Base-by-base conservation (phyloP, 2,329 filamentous ascomycete species). In the Fusarium marasasianum region DNA sequence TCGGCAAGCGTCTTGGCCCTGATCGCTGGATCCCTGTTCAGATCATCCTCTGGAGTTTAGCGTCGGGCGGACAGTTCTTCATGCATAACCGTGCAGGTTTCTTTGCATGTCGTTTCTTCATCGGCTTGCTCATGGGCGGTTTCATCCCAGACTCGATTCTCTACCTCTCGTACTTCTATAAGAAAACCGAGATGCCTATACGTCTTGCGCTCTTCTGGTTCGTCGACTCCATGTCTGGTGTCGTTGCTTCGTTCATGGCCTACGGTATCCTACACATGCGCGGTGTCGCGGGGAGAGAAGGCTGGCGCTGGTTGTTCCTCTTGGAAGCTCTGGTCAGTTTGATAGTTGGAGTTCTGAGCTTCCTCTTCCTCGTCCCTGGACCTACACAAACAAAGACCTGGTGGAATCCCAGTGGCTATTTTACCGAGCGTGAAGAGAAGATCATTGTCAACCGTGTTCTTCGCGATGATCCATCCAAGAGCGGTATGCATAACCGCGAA, bases 281-380 rank as follows among this genome's bases (percentile, higher is more conserved):
- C 31, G 88, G 88, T n/a, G 75, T 85, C 41, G 80, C 86, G 33
- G 85, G 85, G 0, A 83, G 87, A 70, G 86, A 84, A 60, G 89
- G 89, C 9, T 91, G 89, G 89, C 81, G 87, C 31, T 90, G 88
- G 87, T 76, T 90, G 20, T 91, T 89, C 64, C 79, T 83, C 10
- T 78, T 83, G 22, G 81, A 83, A 13, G 51, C 54, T 37, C 22
- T 57, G 22, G n/a, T 57, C 29, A 57, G 54, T 3, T 13, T 57
- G 8, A 18, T 47, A 17, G 40, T 57, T 26, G 54, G 54, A 0
- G 54, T 35, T 13, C 17, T 57, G 6, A 57, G 54, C 1, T 57
- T 57, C 7, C 54, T 57, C 7, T 57, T 57, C 40, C 54, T 57
- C 15, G n/a, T 57, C 6, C 54, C 54, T 35, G 54, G 54, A 14